Base-by-base conservation (phyloP, 106 monocot species). In the Amphibolis antarctica region DNA sequence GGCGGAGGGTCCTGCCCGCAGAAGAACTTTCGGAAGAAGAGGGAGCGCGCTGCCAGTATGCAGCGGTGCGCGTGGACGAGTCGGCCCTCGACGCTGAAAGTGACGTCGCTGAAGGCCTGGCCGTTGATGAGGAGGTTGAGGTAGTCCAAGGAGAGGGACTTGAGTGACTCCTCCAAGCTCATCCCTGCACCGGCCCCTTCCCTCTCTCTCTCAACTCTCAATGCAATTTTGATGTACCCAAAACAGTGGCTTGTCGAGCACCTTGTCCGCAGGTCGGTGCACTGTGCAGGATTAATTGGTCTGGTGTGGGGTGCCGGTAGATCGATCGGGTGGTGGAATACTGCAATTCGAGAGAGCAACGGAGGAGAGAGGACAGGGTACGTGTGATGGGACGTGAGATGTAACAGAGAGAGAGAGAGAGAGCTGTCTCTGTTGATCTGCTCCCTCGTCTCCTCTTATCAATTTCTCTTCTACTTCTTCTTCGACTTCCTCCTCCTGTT, bases 51-150 rank as follows among this genome's bases (percentile, higher is more conserved):
- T 46, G 91, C 86, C 36, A 87, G 84, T 75, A 92, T 83, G 79
- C 86, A 92, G 61, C 87, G 86, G 75, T 92, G 92, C 31, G 84
- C 92, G 67, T 92, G 84, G 42, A 87, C 92, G 0, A 84, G 79
- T 7, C 92, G 84, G 19, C 86, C 92, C 44, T 92, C 92, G 4
- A 87, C 81, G 71, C 77, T 80, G 84, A 92, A 92, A 68, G 92
- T 79, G n/a, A 92, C 92, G 69, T 87, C 92, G 65, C 84, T 87
- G 84, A 92, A 92, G 18, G 92, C 92, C 67, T 87, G 86, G 21
- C 86, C 87, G 49, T 92, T 86, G 81, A 92, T 92, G 26, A 92
- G 84, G 30, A 92, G 92, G 79, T 87, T 87, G 49, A 92, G 86
- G 82, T 87, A 92, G 79, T 92, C 92, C 46, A 92, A 70, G 10